phyloP scores from a whole-genome alignment of 345 rosid genomes.

The Citrus inodora region DNA sequence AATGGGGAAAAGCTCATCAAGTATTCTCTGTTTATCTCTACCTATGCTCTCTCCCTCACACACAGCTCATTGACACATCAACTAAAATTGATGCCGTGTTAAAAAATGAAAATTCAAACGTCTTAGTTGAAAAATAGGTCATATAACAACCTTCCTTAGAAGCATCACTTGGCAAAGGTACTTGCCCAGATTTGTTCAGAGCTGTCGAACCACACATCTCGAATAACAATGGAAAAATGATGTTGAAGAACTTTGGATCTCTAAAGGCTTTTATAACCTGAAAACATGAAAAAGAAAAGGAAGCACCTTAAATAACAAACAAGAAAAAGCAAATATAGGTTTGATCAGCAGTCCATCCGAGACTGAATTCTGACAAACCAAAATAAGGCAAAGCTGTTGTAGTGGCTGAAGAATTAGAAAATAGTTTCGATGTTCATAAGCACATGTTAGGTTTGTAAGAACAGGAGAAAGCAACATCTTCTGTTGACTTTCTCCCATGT shows the following conservation, averaged over 20 bases:
- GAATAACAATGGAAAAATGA: conserved; percentile 63
- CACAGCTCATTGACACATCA: background rate
- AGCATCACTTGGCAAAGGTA: conserved; percentile 41
- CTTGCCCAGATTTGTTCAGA: conserved; percentile 34
- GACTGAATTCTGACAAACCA: background rate
- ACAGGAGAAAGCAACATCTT: background rate
- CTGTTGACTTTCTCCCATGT: background rate
- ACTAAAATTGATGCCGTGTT: background rate
- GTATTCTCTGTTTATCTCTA: background rate
- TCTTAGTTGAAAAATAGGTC: conserved; percentile 9
- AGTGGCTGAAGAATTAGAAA: background rate
- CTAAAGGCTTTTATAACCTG: conserved; percentile 84
- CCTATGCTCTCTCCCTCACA: background rate
- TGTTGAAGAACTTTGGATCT: conserved; percentile 64
- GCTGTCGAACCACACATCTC: conserved; percentile 63
- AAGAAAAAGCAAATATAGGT: background rate
- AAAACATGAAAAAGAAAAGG: conserved; percentile 4
- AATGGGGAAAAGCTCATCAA: background rate
- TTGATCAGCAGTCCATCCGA: background rate
- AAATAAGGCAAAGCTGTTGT: background rate
- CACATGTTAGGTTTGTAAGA: background rate
- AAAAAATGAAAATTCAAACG: background rate
- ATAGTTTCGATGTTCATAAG: background rate
- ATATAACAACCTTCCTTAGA: conserved; percentile 55
- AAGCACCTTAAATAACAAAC: background rate